Base-by-base conservation (phyloP, 768 basidiomycete genomes). In the Tremella yokohamensis region DNA sequence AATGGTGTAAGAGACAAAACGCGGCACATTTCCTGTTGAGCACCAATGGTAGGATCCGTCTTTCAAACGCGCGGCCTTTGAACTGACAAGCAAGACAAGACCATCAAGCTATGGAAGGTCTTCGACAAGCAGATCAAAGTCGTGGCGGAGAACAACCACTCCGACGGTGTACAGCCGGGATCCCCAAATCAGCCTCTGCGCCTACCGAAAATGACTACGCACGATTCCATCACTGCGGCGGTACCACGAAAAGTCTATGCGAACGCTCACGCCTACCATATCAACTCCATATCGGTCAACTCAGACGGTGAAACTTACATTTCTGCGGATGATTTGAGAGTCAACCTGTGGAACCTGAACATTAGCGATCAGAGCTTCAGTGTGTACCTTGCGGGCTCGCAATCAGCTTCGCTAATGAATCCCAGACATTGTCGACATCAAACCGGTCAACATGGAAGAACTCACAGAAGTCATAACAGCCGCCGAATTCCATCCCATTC, bases 31-130 rank as follows among this genome's bases (percentile, higher is more conserved):
- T 99, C 79, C 80, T 99, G 56, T 79, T 99, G 52, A 94, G 92
- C 58, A 98, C 96, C 26, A 99, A 99, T 71, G 96, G 96, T 94
- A 61, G 60, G 83, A 78, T 19, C 42, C 47, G 22, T n/a, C n/a
- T 13, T 29, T 16, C 4, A 12, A 12, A 39, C 45, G 20, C 38
- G 20, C 18, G 38, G 54, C 15, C 26, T 18, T n/a, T 49, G 19
- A 34, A 16, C 42, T 45, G 52, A 49, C 48, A 39, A 57, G 11
- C 20, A 74, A 99, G 96, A 99, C 82, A 99, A 99, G 81, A 99
- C 96, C 34, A 96, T 99, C 81, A 99, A 99, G 77, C 85, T 98
- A 56, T 99, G 96, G 96, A 98, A 99, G 77, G 93, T 99, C n/a
- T 98, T 98, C 62, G 96, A 98, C 80, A 97, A 97, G 80, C 87